Evolutionary conservation across 2,329 filamentous ascomycete species (phyloP).

Genomic region (Ploettnerulaceae sp.): DNA sequence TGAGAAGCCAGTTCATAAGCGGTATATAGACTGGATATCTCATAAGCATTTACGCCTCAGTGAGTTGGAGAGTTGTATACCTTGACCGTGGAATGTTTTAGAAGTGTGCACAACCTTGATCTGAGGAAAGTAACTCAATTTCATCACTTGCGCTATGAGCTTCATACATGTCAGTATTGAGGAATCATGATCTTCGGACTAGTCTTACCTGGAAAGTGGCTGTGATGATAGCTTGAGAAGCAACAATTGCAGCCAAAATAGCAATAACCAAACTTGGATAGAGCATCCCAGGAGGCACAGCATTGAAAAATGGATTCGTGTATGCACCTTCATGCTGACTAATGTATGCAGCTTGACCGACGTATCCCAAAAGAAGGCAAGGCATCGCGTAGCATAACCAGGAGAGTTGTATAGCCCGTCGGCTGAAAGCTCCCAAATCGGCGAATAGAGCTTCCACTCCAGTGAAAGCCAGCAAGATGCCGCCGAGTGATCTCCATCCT

Average conservation of each 20-base stretch:
- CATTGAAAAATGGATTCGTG: constrained; percentile 69
- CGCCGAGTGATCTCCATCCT: constrained; percentile 61
- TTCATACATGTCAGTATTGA: constrained; percentile 30
- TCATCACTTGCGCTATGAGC: constrained; percentile 66
- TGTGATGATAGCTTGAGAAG: constrained; percentile 74
- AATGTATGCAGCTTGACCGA: constrained; percentile 69
- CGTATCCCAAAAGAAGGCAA: constrained; percentile 45
- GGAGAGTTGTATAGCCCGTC: constrained; percentile 63
- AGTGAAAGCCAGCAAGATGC: constrained; percentile 68
- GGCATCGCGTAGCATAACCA: constrained; percentile 68
- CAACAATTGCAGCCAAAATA: constrained; percentile 68
- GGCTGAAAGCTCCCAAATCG: constrained; percentile 69
- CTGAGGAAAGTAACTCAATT: constrained; percentile 67
- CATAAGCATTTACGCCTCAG: background rate
- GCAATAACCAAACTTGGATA: constrained; percentile 65
- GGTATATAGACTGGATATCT: constrained; percentile 59
- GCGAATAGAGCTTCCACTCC: constrained; percentile 74
- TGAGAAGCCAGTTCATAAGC: constrained; percentile 68
- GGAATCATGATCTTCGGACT: background rate
- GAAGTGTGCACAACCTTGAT: constrained; percentile 70
- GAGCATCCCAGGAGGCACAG: constrained; percentile 60
- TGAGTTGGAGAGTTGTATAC: background rate
- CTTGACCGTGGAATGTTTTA: constrained; percentile 63
- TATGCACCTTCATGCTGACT: constrained; percentile 47
- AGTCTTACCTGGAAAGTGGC: constrained; percentile 59